Evolutionary conservation across 2,329 filamentous ascomycete genomes (phyloP).

Genomic region (Colletotrichum horii): DNA sequence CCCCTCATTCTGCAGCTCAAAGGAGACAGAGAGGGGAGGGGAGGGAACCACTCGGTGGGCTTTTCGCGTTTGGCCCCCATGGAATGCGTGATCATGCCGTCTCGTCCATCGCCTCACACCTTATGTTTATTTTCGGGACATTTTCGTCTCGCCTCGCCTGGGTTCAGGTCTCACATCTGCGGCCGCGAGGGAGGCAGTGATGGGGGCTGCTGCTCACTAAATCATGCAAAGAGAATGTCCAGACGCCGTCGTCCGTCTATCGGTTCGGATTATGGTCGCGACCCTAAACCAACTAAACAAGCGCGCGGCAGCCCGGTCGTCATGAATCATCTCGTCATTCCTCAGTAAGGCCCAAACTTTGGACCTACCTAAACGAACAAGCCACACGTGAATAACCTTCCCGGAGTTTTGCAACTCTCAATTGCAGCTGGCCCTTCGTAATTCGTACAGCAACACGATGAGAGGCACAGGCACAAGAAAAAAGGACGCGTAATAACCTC

Average conservation of each 20-base stretch:
- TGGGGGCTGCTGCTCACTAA: not conserved
- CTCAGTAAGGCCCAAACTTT: not conserved
- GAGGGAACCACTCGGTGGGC: not conserved
- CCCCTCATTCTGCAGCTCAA: not conserved
- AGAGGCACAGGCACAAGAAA: not conserved
- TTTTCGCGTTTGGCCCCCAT: not conserved
- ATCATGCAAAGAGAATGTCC: not conserved
- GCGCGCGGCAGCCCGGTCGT: constrained; percentile 8
- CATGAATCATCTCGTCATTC: not conserved
- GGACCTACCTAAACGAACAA: not conserved
- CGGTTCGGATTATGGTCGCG: not conserved
- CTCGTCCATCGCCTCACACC: not conserved
- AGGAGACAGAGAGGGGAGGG: not conserved
- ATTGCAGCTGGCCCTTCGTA: not conserved
- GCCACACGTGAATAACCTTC: not conserved
- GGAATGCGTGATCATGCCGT: not conserved
- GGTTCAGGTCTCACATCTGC: not conserved
- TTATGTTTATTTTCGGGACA: not conserved
- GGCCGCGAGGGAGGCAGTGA: not conserved
- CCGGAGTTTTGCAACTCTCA: not conserved
- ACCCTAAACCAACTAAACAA: not conserved
- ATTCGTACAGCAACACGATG: not conserved
- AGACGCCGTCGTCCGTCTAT: not conserved
- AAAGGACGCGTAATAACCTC: constrained; percentile 13
- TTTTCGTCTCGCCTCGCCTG: not conserved